These are phyloP conservation scores for Cryphonectria japonica DNA, from an alignment of 2,329 filamentous ascomycete genomes.

Conservation along the genomic window DNA sequence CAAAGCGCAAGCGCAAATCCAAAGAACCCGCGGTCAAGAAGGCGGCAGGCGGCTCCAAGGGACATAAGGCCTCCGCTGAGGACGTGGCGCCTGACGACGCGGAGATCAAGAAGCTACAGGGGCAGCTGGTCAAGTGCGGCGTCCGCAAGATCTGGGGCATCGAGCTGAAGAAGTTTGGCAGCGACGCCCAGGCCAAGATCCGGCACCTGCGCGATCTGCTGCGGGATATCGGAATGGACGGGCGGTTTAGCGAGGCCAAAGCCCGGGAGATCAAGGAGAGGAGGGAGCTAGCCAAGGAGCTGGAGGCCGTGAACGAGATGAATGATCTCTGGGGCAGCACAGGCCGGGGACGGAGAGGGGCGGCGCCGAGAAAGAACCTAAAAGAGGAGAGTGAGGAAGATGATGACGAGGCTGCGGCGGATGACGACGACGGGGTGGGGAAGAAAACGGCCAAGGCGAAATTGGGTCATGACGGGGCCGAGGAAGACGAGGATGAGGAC, in stretches of 20 bases:
- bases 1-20: slow-evolving; percentile 60
- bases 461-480: slow-evolving; percentile 36
- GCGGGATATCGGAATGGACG: slow-evolving; percentile 81
- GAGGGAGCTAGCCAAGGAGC: slow-evolving; percentile 80
- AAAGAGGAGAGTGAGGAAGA: slow-evolving; percentile 42
- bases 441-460: slow-evolving; percentile 36
- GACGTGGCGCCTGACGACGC: slow-evolving; percentile 65
- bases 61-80: slow-evolving; percentile 32
- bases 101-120: slow-evolving; percentile 87
- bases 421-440: slow-evolving; percentile 32
- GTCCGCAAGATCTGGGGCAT: slow-evolving; percentile 89
- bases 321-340: slow-evolving; percentile 74
- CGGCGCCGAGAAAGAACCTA: slow-evolving; percentile 40
- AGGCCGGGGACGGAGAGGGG: slow-evolving; percentile 48
- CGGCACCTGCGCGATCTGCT: slow-evolving; percentile 79
- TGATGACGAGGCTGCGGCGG: slow-evolving; percentile 37
- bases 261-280: slow-evolving; percentile 86
- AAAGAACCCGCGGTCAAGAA: slow-evolving; percentile 46
- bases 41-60: slow-evolving; percentile 44
- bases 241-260: slow-evolving; percentile 82
- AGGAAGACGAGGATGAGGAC: slow-evolving; percentile 37
- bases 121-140: slow-evolving; percentile 86
- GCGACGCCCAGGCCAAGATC: slow-evolving; percentile 78
- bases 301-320: slow-evolving; percentile 83
- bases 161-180: slow-evolving; percentile 75